phyloP scores from a whole-genome alignment of 176 grass and related monocot species.

The Puya raimondii region DNA sequence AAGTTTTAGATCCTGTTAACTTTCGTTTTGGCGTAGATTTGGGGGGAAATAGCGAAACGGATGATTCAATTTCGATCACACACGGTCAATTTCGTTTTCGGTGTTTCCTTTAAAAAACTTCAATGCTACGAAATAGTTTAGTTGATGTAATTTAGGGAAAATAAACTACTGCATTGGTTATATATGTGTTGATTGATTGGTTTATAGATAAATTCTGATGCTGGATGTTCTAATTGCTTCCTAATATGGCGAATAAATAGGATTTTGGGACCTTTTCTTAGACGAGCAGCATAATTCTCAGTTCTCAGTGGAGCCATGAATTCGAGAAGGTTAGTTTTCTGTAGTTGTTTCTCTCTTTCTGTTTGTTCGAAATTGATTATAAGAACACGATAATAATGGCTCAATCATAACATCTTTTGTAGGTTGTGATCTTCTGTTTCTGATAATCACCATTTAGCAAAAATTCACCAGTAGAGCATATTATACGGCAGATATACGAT shows the following conservation, averaged over 20 bases:
- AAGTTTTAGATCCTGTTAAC: neutral
- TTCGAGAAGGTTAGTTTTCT: constrained; percentile 29
- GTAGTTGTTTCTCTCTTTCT: neutral
- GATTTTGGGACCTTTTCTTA: neutral
- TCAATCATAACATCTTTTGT: neutral
- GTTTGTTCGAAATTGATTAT: neutral
- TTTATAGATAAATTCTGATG: neutral
- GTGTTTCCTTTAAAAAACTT: too few relatives aligned
- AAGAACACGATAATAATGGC: neutral
- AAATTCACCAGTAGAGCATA: too few relatives aligned
- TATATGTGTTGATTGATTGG: too few relatives aligned
- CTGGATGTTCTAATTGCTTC: constrained; percentile 6
- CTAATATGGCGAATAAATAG: neutral
- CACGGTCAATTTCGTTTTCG: too few relatives aligned
- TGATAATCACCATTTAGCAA: too few relatives aligned
- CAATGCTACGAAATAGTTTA: too few relatives aligned
- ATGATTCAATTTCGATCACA: too few relatives aligned
- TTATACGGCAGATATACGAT: too few relatives aligned
- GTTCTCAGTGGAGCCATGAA: constrained; percentile 21
- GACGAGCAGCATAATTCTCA: constrained; percentile 1
- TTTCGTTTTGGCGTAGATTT: neutral
- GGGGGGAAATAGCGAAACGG: neutral
- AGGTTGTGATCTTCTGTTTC: too few relatives aligned
- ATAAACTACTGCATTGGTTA: too few relatives aligned
- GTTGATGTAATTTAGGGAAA: too few relatives aligned